A percentile compares a stretch with the other conserved stretches of the same genome.
phyloP scores from a whole-genome alignment of 1,139 yeast genomes.

The Debaryomyces nepalensis region DNA sequence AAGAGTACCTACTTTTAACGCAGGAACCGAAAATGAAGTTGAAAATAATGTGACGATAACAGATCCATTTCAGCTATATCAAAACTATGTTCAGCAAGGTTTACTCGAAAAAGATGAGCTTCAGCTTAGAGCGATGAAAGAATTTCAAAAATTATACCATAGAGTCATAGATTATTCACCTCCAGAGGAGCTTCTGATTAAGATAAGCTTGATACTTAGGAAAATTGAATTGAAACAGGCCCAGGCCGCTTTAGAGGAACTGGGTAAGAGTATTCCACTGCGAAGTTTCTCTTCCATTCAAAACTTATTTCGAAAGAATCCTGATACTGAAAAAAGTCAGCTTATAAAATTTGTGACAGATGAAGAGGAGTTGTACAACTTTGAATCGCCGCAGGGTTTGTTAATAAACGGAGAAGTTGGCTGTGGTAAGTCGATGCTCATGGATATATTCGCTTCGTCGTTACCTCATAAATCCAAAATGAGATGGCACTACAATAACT shows the following conservation, averaged over 20 bases:
- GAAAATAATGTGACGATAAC: slow-evolving; percentile 48
- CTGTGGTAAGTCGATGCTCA: slow-evolving; percentile 74
- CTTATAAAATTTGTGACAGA: slow-evolving; percentile 58
- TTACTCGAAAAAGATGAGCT: slow-evolving; percentile 56
- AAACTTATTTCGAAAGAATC: slow-evolving; percentile 31
- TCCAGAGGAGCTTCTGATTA: slow-evolving; percentile 52
- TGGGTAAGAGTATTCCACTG: slow-evolving; percentile 17
- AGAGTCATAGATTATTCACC: slow-evolving; percentile 66
- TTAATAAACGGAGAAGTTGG: slow-evolving; percentile 76
- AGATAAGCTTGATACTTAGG: slow-evolving; percentile 51
- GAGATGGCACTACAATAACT: slow-evolving; percentile 74
- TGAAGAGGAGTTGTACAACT: slow-evolving; percentile 63
- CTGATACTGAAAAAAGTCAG: slow-evolving; percentile 34
- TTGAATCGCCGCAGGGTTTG: slow-evolving; percentile 66
- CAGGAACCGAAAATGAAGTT: neutral
- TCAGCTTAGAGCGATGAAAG: slow-evolving; percentile 66
- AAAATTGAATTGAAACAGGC: slow-evolving; percentile 49
- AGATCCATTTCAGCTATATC: slow-evolving; percentile 66
- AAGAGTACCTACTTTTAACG: slow-evolving; percentile 28
- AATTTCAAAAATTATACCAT: slow-evolving; percentile 64
- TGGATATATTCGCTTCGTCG: slow-evolving; percentile 71
- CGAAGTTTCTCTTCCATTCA: slow-evolving; percentile 26
- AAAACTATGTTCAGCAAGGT: slow-evolving; percentile 56
- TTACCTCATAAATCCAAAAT: slow-evolving; percentile 67
- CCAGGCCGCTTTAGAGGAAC: slow-evolving; percentile 20